Base-by-base conservation (phyloP, 257 asterid genomes). In the Solanum chmielewskii region DNA sequence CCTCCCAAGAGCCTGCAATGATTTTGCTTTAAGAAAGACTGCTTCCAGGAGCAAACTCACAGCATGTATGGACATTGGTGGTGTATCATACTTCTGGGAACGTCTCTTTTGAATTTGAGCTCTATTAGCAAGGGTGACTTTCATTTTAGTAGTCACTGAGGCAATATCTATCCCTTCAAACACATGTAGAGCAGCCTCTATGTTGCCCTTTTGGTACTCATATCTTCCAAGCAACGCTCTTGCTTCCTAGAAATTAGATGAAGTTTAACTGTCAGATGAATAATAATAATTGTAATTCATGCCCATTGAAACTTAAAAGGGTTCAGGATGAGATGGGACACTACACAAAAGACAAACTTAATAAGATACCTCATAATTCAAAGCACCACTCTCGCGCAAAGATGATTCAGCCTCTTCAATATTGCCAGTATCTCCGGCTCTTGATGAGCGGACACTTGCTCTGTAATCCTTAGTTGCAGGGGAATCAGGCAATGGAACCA, bases 401-500 rank as follows among this genome's bases (percentile, higher is more conserved):
- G 98, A 94, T 31, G 94, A 87, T 87, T 97, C 99, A 16, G 99
- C 98, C 90, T 94, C 98, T 91, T 94, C 98, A 41, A 97, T 94
- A 87, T 95, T 95, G 83, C 97, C 97, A 52, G 91, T 89, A 83
- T 93, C 96, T 89, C 93, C 93, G 49, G 89, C 87, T 87, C 83
- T 93, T 87, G 97, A 95, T 39, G 95, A 92, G 88, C 78, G 62
- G 41, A 88, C 84, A 77, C 98, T 91, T 59, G 91, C 87, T 21
- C 95, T 89, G 87, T 90, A 90, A 88, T 91, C 94, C 89, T 89
- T 91, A 39, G 92, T 92, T 21, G 92, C 96, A 68, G 84, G 93
- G 85, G 95, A 92, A 86, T 92, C 93, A 68, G 94, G 91, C 37
- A 94, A 91, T 88, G 93, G 89, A 86, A 88, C 87, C 94, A 92